Conservation (phyloP, 805 yeast genomes). For the Metschnikowia borealis region DNA sequence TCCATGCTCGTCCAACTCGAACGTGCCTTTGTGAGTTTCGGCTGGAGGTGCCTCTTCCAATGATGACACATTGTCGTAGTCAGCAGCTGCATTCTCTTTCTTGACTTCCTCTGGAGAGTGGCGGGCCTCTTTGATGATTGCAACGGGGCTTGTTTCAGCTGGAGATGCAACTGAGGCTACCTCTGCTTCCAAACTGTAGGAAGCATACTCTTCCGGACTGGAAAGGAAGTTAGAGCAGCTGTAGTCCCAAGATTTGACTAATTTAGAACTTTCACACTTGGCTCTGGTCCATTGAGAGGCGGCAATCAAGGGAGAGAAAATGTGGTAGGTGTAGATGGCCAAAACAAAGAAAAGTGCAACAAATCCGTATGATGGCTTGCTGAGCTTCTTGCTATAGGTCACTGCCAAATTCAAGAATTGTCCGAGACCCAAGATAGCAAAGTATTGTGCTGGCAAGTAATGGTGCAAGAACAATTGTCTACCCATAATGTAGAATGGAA, state of each 20-base stretch:
- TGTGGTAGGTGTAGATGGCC: constrained; percentile 51
- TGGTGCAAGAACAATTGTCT: constrained; percentile 93
- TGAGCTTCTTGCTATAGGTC: constrained; percentile 36
- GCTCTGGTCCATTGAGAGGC: constrained; percentile 76
- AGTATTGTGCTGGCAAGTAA: constrained; percentile 88
- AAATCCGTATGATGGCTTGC: constrained; percentile 41
- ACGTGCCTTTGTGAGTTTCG: constrained; percentile 14
- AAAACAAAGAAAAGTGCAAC: constrained; percentile 47
- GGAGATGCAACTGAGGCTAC: constrained; percentile 4
- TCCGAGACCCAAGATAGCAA: constrained; percentile 75
- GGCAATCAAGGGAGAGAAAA: constrained; percentile 70
- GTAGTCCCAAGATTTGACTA: constrained; percentile 78
- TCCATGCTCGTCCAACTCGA: constrained; percentile 11
- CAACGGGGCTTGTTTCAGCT: constrained; percentile 6
- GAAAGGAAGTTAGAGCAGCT: constrained; percentile 61
- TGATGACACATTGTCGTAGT: neutral
- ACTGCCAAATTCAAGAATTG: constrained; percentile 56
- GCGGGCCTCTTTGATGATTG: constrained; percentile 11
- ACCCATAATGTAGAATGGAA: constrained; percentile 82
- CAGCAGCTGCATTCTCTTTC: constrained; percentile 1
- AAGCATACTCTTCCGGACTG: constrained; percentile 22
- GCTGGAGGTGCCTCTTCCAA: constrained; percentile 16
- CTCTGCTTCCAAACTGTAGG: constrained; percentile 6
- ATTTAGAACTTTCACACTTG: constrained; percentile 59
- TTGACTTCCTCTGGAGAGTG: constrained; percentile 9